phyloP scores from a whole-genome alignment of 108 stramenopile genomes.

The Nitzschia inconspicua region DNA sequence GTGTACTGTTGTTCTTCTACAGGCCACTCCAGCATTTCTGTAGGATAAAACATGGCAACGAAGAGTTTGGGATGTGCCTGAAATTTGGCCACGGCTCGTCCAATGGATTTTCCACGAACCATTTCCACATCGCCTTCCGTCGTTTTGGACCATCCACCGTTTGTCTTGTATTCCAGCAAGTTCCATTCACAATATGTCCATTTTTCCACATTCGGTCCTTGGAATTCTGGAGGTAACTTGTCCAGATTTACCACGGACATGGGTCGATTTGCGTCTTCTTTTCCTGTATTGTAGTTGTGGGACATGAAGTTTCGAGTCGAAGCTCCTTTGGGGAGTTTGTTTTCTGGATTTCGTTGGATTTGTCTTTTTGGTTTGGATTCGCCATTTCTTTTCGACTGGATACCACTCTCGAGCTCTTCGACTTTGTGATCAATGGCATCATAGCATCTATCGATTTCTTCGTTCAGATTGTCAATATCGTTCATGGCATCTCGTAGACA shows the following conservation, averaged over 20 bases:
- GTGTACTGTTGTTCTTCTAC: conserved; percentile 21
- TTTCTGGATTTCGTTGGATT: background rate
- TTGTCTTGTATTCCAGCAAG: background rate
- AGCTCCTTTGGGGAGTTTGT: background rate
- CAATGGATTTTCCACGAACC: background rate
- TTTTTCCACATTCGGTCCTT: background rate
- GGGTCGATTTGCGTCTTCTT: background rate
- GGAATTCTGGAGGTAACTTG: background rate
- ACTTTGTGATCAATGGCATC: conserved; percentile 1
- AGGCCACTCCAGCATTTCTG: conserved; percentile 10
- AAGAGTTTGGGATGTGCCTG: conserved; percentile 9
- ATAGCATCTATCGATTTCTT: conserved; percentile 1
- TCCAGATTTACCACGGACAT: background rate
- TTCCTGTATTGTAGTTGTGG: background rate
- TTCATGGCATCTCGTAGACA: background rate
- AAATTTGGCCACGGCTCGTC: conserved; percentile 1
- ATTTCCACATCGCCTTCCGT: background rate
- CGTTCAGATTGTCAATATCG: background rate
- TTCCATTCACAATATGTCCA: conserved; percentile 8
- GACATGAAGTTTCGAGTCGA: background rate
- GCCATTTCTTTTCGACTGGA: background rate
- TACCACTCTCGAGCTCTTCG: background rate
- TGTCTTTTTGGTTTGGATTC: background rate
- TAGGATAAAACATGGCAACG: conserved; percentile 12
- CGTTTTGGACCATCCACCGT: conserved; percentile 1